Base-by-base conservation (phyloP, 1,284 basidiomycete genomes). In the Puccinia coronata region DNA sequence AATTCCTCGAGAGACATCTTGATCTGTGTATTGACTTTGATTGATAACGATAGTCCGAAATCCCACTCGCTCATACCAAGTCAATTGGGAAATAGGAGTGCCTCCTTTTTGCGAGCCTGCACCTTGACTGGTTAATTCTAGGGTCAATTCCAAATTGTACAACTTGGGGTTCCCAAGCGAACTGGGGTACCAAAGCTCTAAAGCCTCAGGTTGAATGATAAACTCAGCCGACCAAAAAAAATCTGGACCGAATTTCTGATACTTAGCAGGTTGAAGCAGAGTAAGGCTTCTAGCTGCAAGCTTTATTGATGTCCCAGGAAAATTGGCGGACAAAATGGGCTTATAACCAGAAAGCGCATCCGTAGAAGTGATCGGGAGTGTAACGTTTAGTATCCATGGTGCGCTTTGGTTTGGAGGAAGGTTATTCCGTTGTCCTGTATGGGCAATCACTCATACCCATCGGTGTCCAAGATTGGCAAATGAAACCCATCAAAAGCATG, bases 381-480 rank as follows among this genome's bases (percentile, higher is more conserved):
- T 83, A 75, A 84, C 82, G 51, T 84, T 84, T 53, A 85, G 69
- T 61, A 84, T 82, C 84, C 84, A 85, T 28, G 82, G 82, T 2
- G 83, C 84, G 16, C 82, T 69, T 70, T 83, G 83, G 47, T 83
- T 73, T 0, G 84, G 84, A 0, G 82, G 81, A 0, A 85, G 82
- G 61, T 84, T 84, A 75, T 84, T 84, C 31, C 59, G 53, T 76
- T 83, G 82, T 6, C 84, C 84, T 75, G 31, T n/a, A n/a, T 16
- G n/a, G 28, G 20, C 5, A 43, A 71, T n/a, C n/a, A n/a, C n/a
- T n/a, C 5, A 20, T 18, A 71, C 23, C 34, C 49, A n/a, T 71
- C 6, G 20, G 28, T 36, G 6, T n/a, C 2, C 23, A 41, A 28
- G 23, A 28, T n/a, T 9, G n/a, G 25, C 9, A 12, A 67, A 43